Evolutionary conservation across 2,329 filamentous ascomycete genomes (phyloP), one percentile per base, ranked within the genome.

Genomic region (Botrytis paeoniae): DNA sequence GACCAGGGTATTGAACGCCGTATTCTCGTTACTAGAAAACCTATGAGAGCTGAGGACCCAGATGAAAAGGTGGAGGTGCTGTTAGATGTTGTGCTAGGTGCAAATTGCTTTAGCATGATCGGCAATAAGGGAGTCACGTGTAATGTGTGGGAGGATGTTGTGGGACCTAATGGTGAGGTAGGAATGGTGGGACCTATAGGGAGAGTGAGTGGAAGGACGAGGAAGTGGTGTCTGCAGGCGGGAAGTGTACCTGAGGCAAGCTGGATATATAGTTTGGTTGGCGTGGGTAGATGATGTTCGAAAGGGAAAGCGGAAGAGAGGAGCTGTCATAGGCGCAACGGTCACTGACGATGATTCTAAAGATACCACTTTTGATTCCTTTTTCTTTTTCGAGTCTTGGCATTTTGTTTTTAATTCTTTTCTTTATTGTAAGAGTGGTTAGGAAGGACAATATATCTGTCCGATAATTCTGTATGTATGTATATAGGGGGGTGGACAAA

Each of bases 1-100:
- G 85, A 89, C 75, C 87, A 91, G 77, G 90, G 91, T 29, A 84
- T 92, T 75, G 93, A 97, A 83, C 98, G 98, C 84, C 91, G 95
- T 14, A 89, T 99, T 73, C 85, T 97, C 25, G 90, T 98, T 37
- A 89, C 88, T 97, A 97, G 64, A 22, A 75, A 75, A 32, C 69
- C 75, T 4, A 71, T 75, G 37, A 73, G 71, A 29, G 65, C 65
- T 37, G 75, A 74, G 43, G 69, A 73, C 48, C 54, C 65, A n/a
- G 71, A 73, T 32, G 71, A 75, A 8, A 65, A 64, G 18, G 71
- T 64, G 29, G 48, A 68, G 43, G 62, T 76, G 12, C 39, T 77
- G 16, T 72, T 78, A 18, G 77, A 78, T 73, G 74, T 75, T 51
- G 75, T 78, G 9, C 70, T 78, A 3, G 77, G 77, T 25, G 73